phyloP scores from a whole-genome alignment of 73 alveolate genomes.

The Stentor roeselii region DNA sequence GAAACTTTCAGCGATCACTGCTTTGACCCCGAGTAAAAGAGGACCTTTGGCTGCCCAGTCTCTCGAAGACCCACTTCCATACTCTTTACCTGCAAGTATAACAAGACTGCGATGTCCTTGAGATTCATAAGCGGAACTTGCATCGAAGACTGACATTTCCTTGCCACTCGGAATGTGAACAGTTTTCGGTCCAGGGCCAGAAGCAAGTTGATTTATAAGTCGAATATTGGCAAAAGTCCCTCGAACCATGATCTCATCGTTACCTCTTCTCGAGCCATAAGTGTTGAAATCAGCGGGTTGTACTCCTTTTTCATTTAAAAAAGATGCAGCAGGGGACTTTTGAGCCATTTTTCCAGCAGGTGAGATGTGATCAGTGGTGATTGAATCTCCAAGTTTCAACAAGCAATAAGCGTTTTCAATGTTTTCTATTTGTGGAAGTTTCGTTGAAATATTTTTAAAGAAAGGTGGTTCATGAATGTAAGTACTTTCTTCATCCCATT shows the following conservation, averaged over 20 bases:
- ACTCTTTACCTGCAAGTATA: slow-evolving; percentile 80
- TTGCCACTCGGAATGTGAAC: slow-evolving; percentile 73
- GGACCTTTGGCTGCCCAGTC: slow-evolving; percentile 94
- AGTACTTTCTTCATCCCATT: slow-evolving; percentile 80
- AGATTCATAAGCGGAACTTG: slow-evolving; percentile 70
- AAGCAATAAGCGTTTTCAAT: slow-evolving; percentile 70
- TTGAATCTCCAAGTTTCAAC: slow-evolving; percentile 82
- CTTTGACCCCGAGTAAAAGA: slow-evolving; percentile 62
- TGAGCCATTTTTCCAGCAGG: slow-evolving; percentile 89
- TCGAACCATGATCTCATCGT: slow-evolving; percentile 84
- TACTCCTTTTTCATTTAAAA: slow-evolving; percentile 62
- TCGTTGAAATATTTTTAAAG: slow-evolving; percentile 61
- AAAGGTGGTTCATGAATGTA: slow-evolving; percentile 92
- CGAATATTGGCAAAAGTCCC: slow-evolving; percentile 90
- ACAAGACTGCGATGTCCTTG: slow-evolving; percentile 47
- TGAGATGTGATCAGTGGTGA: slow-evolving; percentile 86
- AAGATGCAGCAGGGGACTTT: slow-evolving; percentile 84
- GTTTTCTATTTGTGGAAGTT: slow-evolving; percentile 46
- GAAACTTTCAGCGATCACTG: slow-evolving; percentile 75
- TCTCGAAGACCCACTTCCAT: slow-evolving; percentile 86
- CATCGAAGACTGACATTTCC: slow-evolving; percentile 69
- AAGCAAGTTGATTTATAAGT: slow-evolving; percentile 63
- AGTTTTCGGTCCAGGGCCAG: slow-evolving; percentile 77
- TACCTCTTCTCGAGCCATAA: slow-evolving; percentile 92
- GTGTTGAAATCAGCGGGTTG: slow-evolving; percentile 74